Conservation (phyloP, 306 rosid species). For the Luffa acutangula region DNA sequence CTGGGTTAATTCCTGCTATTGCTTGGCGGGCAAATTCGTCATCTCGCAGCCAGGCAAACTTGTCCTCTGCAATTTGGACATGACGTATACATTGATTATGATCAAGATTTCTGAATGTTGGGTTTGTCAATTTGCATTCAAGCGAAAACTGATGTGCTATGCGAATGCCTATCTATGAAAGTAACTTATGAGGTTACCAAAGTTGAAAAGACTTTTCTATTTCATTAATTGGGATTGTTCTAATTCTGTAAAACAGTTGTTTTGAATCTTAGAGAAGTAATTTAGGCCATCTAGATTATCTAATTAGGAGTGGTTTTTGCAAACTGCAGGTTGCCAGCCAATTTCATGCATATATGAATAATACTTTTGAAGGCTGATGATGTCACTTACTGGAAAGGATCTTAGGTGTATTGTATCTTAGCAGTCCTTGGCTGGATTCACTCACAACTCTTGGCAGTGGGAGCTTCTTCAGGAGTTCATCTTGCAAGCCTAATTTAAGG, state of each 20-base stretch:
- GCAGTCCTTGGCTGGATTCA: slow-evolving; percentile 53
- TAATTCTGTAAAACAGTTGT: background rate
- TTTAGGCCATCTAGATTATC: background rate
- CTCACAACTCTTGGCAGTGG: slow-evolving; percentile 46
- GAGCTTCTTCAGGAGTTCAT: slow-evolving; percentile 52
- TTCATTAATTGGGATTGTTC: background rate
- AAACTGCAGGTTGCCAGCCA: background rate
- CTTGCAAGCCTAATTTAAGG: slow-evolving; percentile 52
- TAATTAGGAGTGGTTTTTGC: background rate
- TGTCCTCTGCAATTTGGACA: slow-evolving; percentile 58
- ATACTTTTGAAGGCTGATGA: background rate
- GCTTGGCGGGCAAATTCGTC: slow-evolving; percentile 94
- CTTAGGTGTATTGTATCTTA: slow-evolving; percentile 70
- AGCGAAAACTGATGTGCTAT: background rate
- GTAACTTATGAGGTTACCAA: background rate
- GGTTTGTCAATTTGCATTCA: background rate
- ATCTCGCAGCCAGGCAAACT: slow-evolving; percentile 81
- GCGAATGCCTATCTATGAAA: background rate
- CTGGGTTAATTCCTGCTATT: slow-evolving; percentile 85
- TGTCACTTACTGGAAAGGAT: slow-evolving; percentile 65
- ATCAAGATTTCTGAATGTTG: background rate
- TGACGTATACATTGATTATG: background rate
- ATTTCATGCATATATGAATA: background rate
- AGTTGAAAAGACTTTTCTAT: background rate
- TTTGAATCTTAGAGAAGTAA: background rate